Conservation (phyloP, 2,329 filamentous ascomycete genomes). For the Albifimbria verrucaria region DNA sequence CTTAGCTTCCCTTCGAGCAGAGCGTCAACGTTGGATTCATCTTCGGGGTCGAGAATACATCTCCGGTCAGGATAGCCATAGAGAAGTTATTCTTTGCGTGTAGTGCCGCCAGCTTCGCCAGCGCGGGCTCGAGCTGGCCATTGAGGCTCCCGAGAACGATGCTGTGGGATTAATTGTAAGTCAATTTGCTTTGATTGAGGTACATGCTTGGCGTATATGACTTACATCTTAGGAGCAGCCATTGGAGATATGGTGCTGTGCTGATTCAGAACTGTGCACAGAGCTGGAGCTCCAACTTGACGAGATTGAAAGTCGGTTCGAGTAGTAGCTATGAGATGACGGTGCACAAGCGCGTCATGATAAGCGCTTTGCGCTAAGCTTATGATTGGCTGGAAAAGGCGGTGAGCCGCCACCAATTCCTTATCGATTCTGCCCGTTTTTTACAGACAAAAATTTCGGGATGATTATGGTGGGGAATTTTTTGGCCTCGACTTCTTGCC, state of each 20-base stretch:
- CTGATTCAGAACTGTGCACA: slow-evolving; percentile 2
- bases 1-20: slow-evolving; percentile 70
- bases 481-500: slow-evolving; percentile 7
- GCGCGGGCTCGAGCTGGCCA: slow-evolving; percentile 71
- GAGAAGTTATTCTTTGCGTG: slow-evolving; percentile 87
- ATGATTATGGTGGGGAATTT: slow-evolving; percentile 23
- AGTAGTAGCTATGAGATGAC: too few relatives aligned
- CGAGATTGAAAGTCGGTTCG: background rate
- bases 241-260: slow-evolving; percentile 22
- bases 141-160: slow-evolving; percentile 82
- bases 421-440: slow-evolving; percentile 35
- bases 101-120: slow-evolving; percentile 75
- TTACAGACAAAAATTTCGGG: slow-evolving; percentile 28
- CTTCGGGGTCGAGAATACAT: slow-evolving; percentile 68
- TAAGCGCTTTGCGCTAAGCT: slow-evolving; percentile 29
- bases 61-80: slow-evolving; percentile 79
- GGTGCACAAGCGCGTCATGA: too few relatives aligned
- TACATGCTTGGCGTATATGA: background rate
- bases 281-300: slow-evolving; percentile 1
- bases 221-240: slow-evolving; percentile 49
- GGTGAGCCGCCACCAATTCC: slow-evolving; percentile 7
- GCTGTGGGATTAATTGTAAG: slow-evolving; percentile 35
- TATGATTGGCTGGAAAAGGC: slow-evolving; percentile 26
- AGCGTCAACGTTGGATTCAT: slow-evolving; percentile 53
- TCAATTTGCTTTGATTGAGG: background rate